Base-by-base conservation (phyloP, 2,329 filamentous ascomycete genomes). In the Cordyceps tenuipes region DNA sequence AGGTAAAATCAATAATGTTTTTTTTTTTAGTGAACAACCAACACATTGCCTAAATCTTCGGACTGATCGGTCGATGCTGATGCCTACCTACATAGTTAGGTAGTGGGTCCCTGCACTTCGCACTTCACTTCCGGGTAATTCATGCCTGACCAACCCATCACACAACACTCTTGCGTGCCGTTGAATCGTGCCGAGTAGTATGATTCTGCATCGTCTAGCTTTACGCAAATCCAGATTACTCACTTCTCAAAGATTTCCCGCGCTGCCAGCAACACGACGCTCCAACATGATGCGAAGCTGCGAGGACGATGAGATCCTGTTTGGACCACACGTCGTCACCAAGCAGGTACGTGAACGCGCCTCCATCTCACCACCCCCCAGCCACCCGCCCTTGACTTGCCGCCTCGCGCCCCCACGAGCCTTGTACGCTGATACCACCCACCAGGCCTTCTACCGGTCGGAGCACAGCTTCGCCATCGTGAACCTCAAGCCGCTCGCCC, bases 401-500 rank as follows among this genome's bases (percentile, higher is more conserved):
- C 23, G 23, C 23, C 3, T 23, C 23, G 23, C 23, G 39, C 26
- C 12, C 2, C 13, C 34, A 36, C 34, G 9, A 36, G 10, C 34
- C 12, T 36, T 36, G 12, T 36, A 4, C 29, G 29, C 34, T 36
- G 12, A 13, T 15, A 13, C 15, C 13, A 10, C 4, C 31, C 21
- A 47, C 34, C 66, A 97, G 89, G 90, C 97, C 77, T 97, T 97
- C 78, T 84, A 95, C 73, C 79, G 80, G 65, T 96, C 92, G 1
- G 80, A 83, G 0, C 81, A 88, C 68, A 90, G 87, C 66, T 97
- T 91, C 76, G 91, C 90, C 58, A 81, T 97, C 63, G 92, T 97
- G 61, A 99, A 99, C 76, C 84, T 97, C 71, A 97, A 96, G 75
- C 94, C 94, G 26, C 83, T 99, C 43, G 82, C 97, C 1, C 91